Base-by-base conservation (phyloP, 768 basidiomycete genomes). In the Suillus plorans region DNA sequence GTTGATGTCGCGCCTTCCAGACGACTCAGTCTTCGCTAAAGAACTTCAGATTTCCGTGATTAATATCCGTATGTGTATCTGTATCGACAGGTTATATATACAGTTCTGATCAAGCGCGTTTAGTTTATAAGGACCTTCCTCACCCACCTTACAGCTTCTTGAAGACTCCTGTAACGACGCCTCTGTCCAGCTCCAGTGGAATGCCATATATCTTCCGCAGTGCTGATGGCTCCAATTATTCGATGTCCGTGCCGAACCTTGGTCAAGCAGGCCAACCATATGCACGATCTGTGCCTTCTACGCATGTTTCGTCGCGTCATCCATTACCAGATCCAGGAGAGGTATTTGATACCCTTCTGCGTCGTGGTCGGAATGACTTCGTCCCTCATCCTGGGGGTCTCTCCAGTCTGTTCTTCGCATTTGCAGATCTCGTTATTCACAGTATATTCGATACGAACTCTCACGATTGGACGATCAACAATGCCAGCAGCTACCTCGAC, bases 91-190 rank as follows among this genome's bases (percentile, higher is more conserved):
- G 5, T n/a, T 36, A 18, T 7, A 13, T 14, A 8, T 37, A 12
- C 16, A 55, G 52, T 60, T 28, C 45, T 22, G 45, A 56, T 49
- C 55, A 61, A 44, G 25, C 61, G 34, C 63, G 65, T 59, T 49
- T 73, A 90, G 89, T 92, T 49, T 92, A 88, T 80, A 86, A 89
- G 66, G 92, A 92, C 74, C 84, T 94, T 42, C 90, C 91, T 4
- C 92, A 92, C 67, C 91, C 91, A 5, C 87, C 90, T 12, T 76
- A 74, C 58, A 80, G 31, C 31, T 55, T 55, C 53, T 36, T 55
- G 34, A 55, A 55, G 34, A 36, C 31, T 36, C 53, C 34, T n/a
- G 5, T n/a, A 13, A 36, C 31, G 10, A n/a, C 31, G 10, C 12
- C 34, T n/a, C 12, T 13, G 31, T n/a, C 53, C 20, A 36, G 34